Conservation (phyloP, 2,329 filamentous ascomycete species). For the Sphaerostilbella broomeana region DNA sequence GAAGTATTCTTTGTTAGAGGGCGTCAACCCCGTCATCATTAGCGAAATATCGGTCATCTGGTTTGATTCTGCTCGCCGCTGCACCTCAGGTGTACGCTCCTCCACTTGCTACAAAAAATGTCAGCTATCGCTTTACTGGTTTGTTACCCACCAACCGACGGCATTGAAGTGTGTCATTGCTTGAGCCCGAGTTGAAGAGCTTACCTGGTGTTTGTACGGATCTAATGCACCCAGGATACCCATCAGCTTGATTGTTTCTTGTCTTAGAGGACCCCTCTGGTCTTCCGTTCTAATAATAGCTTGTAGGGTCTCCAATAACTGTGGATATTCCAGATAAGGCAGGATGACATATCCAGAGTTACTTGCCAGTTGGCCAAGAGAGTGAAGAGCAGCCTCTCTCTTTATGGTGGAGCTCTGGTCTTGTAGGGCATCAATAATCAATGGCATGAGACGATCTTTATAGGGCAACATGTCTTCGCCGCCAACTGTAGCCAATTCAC, state of each 20-base stretch:
- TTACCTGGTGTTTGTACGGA: slow-evolving; percentile 83
- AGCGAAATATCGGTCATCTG: slow-evolving; percentile 87
- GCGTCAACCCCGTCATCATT: slow-evolving; percentile 95
- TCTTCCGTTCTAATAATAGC: slow-evolving; percentile 88
- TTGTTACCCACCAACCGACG: not conserved
- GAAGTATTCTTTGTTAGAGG: slow-evolving; percentile 97
- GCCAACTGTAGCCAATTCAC: slow-evolving; percentile 87
- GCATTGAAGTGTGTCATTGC: too few species aligned
- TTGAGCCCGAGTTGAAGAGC: slow-evolving; percentile 4
- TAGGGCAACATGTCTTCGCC: slow-evolving; percentile 91
- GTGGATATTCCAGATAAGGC: slow-evolving; percentile 90
- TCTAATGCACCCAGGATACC: slow-evolving; percentile 92
- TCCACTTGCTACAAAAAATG: slow-evolving; percentile 59
- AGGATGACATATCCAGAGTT: slow-evolving; percentile 97
- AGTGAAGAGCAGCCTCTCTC: slow-evolving; percentile 83
- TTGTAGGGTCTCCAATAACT: slow-evolving; percentile 85
- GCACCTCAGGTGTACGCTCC: slow-evolving; percentile 77
- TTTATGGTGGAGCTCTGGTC: slow-evolving; percentile 88
- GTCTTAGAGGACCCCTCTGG: slow-evolving; percentile 74
- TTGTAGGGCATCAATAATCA: slow-evolving; percentile 89
- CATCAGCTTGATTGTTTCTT: slow-evolving; percentile 94
- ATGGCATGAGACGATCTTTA: slow-evolving; percentile 86
- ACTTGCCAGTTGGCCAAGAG: slow-evolving; percentile 84
- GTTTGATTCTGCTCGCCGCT: slow-evolving; percentile 56
- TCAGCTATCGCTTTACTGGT: not conserved